phyloP scores from a whole-genome alignment of 148 eudicot species.

The Silene uniflora region DNA sequence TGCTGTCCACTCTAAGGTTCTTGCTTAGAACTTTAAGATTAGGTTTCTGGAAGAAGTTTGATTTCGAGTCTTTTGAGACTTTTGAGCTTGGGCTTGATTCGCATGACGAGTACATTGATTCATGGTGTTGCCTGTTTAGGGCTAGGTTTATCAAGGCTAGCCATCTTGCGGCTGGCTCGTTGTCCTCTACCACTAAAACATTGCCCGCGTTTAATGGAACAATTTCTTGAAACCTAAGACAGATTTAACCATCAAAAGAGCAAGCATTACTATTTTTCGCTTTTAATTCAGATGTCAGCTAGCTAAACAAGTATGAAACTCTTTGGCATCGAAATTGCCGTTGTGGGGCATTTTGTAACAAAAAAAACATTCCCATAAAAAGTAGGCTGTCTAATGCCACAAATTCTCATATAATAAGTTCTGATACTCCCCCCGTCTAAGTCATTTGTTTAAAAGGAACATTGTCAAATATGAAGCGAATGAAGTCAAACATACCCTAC shows the following conservation, averaged over 20 bases:
- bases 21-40: slow-evolving; percentile 55
- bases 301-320: no score
- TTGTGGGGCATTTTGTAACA: no score
- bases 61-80: slow-evolving; percentile 42
- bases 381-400: no score
- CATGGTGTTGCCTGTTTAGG: slow-evolving; percentile 50
- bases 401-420: no score
- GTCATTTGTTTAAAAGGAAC: not conserved
- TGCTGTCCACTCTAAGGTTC: slow-evolving; percentile 48
- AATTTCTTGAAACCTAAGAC: slow-evolving; percentile 84
- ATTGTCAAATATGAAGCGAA: no score
- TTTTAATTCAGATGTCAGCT: no score
- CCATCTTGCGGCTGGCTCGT: slow-evolving; percentile 90
- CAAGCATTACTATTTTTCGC: no score
- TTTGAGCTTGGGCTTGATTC: slow-evolving; percentile 38
- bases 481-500: slow-evolving; percentile 52
- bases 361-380: no score
- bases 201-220: slow-evolving; percentile 92
- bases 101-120: slow-evolving; percentile 17
- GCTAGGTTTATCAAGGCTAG: slow-evolving; percentile 72
- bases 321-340: no score
- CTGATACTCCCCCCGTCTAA: not conserved
- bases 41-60: slow-evolving; percentile 50
- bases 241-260: not conserved
- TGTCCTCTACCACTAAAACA: slow-evolving; percentile 69